These are phyloP conservation scores for Adansonia grandidieri DNA, from an alignment of 441 rosid genomes.

Conservation along the genomic window DNA sequence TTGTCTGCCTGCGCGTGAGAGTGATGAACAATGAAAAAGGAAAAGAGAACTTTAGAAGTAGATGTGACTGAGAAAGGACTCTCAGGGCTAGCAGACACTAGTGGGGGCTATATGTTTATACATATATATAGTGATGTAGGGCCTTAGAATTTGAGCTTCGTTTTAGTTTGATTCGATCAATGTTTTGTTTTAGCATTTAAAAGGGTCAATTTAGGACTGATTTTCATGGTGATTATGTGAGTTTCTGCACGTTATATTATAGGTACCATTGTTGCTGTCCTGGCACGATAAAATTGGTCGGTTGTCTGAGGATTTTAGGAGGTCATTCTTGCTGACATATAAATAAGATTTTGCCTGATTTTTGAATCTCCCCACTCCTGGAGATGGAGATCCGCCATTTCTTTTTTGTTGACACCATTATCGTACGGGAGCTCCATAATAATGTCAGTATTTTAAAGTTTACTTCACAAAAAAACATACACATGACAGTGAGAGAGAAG, in stretches of 20 bases:
- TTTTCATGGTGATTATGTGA: not conserved
- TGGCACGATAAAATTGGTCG: slow-evolving; percentile 33
- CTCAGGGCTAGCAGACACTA: slow-evolving; percentile 16
- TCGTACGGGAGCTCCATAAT: slow-evolving; percentile 45
- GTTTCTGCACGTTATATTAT: slow-evolving; percentile 22
- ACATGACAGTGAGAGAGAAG: slow-evolving; percentile 22
- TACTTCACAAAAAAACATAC: slow-evolving; percentile 13
- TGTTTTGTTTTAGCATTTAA: slow-evolving; percentile 3
- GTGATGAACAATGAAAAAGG: slow-evolving; percentile 18
- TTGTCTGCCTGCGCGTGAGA: slow-evolving; percentile 28
- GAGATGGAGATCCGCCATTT: slow-evolving; percentile 60
- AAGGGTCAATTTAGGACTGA: not conserved
- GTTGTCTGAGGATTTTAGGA: slow-evolving; percentile 31
- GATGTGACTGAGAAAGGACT: slow-evolving; percentile 28
- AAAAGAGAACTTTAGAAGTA: slow-evolving; percentile 24
- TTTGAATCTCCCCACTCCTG: slow-evolving; percentile 32
- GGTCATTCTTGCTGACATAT: slow-evolving; percentile 14
- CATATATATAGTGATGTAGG: slow-evolving; percentile 30
- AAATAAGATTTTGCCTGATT: slow-evolving; percentile 19
- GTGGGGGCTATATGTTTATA: slow-evolving; percentile 33
- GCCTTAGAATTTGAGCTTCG: slow-evolving; percentile 9
- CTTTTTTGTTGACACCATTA: slow-evolving; percentile 46
- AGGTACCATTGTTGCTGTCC: slow-evolving; percentile 24
- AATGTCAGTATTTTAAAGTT: slow-evolving; percentile 30
- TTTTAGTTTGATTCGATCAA: slow-evolving; percentile 16